phyloP scores from a whole-genome alignment of 176 grass and related monocot genomes.

The Typha latifolia region DNA sequence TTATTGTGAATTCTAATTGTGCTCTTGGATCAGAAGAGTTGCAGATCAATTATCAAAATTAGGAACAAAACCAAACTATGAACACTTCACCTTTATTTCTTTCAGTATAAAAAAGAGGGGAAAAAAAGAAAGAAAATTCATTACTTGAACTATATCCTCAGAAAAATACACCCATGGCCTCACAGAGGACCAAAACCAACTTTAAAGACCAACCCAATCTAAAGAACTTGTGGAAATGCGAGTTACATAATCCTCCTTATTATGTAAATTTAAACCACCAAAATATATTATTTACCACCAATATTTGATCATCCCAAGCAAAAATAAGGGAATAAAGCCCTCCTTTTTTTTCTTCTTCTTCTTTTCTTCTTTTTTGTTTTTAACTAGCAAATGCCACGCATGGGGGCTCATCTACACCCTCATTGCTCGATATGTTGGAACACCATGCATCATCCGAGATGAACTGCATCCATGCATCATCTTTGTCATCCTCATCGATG shows the following conservation, averaged over 20 bases:
- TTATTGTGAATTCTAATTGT: too few species aligned
- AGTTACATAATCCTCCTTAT: background rate
- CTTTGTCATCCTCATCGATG: constrained; percentile 69
- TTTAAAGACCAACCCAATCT: background rate
- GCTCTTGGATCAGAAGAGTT: too few species aligned
- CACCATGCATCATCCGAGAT: constrained; percentile 79
- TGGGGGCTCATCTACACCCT: constrained; percentile 2
- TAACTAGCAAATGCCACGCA: constrained; percentile 11
- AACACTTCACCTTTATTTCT: background rate
- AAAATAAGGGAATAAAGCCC: background rate
- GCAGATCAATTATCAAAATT: background rate
- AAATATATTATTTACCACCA: constrained; percentile 9
- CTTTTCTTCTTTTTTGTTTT: background rate
- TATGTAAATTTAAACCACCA: background rate
- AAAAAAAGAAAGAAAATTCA: background rate
- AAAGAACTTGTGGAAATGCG: background rate
- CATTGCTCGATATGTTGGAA: constrained; percentile 40
- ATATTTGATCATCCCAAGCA: constrained; percentile 9
- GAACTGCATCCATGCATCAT: constrained; percentile 98
- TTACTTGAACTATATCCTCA: too few species aligned
- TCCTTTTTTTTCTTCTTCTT: too few species aligned
- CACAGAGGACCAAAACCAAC: background rate
- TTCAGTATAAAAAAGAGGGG: background rate
- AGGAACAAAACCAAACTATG: background rate
- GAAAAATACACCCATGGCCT: background rate